Conservation (phyloP, 192 early-diverging fungal species). For the Coemansia sp. region DNA sequence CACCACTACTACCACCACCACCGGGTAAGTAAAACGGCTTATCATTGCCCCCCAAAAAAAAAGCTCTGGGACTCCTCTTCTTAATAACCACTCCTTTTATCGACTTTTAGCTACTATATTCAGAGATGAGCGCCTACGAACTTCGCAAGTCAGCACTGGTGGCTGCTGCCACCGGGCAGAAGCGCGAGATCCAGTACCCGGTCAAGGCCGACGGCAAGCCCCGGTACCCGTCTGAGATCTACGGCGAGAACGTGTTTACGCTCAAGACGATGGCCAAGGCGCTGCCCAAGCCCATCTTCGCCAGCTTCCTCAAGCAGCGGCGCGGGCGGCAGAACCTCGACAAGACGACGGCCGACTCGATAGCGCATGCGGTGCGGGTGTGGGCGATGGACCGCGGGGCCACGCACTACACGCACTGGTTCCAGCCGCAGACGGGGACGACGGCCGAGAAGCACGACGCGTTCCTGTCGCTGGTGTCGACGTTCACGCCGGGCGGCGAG, state of each 20-base stretch:
- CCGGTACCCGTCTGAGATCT: constrained; percentile 85
- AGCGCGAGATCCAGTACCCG: constrained; percentile 80
- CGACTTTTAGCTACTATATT: not conserved
- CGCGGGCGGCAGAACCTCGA: constrained; percentile 87
- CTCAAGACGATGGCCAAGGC: constrained; percentile 83
- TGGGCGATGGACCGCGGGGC: constrained; percentile 98
- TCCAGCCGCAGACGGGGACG: constrained; percentile 98
- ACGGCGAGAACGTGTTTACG: constrained; percentile 91
- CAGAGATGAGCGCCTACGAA: constrained; percentile 44
- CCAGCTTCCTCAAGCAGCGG: constrained; percentile 89
- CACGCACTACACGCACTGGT: constrained; percentile 99
- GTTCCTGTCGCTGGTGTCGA: constrained; percentile 88
- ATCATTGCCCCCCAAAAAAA: not conserved
- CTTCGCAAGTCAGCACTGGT: constrained; percentile 61
- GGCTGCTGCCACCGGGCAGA: constrained; percentile 61
- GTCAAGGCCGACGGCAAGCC: constrained; percentile 66
- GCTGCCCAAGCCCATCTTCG: constrained; percentile 94
- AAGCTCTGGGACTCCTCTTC: not conserved
- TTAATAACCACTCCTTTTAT: not conserved
- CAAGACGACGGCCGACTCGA: constrained; percentile 93
- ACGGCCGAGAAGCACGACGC: constrained; percentile 99
- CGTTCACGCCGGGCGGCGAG: constrained; percentile 78
- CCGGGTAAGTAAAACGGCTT: not conserved
- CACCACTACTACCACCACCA: not conserved
- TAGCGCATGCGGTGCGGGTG: constrained; percentile 96